A percentile compares a stretch with the other conserved stretches of the same genome.
Conservation (phyloP, 164 flowering plant species). For the Echeveria elegans region DNA sequence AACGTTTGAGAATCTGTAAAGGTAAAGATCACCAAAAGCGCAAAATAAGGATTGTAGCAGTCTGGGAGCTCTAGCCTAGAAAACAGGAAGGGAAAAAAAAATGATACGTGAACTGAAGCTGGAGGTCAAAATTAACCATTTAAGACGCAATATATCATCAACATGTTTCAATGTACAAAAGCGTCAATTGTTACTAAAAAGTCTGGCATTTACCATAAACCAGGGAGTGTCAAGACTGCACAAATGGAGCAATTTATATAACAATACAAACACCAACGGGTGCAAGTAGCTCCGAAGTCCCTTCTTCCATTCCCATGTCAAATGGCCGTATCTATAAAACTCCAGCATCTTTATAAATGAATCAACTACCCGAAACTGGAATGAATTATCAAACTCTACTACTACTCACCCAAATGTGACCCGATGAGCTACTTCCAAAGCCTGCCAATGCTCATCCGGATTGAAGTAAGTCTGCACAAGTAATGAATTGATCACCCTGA, state of each 20-base stretch:
- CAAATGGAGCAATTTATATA: conserved; percentile 64
- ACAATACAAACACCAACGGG: conserved; percentile 68
- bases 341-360: background rate
- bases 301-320: conserved; percentile 97
- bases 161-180: background rate
- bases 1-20: conserved; percentile 49
- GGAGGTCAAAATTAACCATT: background rate
- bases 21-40: conserved; percentile 79
- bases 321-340: conserved; percentile 65
- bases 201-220: conserved; percentile 53
- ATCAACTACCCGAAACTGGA: background rate
- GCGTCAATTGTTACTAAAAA: background rate
- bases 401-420: conserved; percentile 59
- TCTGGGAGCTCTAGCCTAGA: conserved; percentile 66
- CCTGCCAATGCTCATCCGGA: conserved; percentile 99
- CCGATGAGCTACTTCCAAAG: conserved; percentile 84
- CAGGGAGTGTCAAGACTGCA: conserved; percentile 63
- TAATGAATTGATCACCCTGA: conserved; percentile 51
- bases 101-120: too few species aligned
- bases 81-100: conserved; percentile 5
- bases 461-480: conserved; percentile 86
- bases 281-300: conserved; percentile 90
- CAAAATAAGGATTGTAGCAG: conserved; percentile 76
- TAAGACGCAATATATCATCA: background rate
- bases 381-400: background rate